Percentiles rank a stretch among this genome's conserved stretches.
Evolutionary conservation across 768 basidiomycete species (phyloP).

Genomic region (Amylocystis lapponica): DNA sequence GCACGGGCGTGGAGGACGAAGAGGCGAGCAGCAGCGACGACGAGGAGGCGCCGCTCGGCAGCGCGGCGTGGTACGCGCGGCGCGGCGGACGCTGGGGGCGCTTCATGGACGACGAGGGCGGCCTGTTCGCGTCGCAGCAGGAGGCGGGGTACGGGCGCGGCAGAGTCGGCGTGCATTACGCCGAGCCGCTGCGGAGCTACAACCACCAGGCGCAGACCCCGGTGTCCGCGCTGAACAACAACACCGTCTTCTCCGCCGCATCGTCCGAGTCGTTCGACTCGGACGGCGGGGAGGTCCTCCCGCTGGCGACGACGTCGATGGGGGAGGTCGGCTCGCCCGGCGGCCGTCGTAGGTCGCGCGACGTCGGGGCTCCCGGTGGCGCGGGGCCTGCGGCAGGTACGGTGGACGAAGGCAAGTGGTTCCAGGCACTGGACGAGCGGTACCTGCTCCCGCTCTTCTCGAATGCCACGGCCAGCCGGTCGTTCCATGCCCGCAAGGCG

Average conservation of each 20-base stretch:
- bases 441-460: slow-evolving; percentile 92
- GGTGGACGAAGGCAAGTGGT: slow-evolving; percentile 87
- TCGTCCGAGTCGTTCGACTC: slow-evolving; percentile 79
- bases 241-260: slow-evolving; percentile 55
- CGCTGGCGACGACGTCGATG: slow-evolving; percentile 53
- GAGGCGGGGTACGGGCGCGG: slow-evolving; percentile 24
- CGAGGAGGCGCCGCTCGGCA: slow-evolving; percentile 38
- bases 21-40: slow-evolving; percentile 50
- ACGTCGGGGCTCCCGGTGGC: slow-evolving; percentile 2
- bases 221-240: slow-evolving; percentile 14
- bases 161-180: slow-evolving; percentile 56
- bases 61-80: slow-evolving; percentile 29
- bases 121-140: slow-evolving; percentile 16
- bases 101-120: slow-evolving; percentile 25
- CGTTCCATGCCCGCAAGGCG: slow-evolving; percentile 75
- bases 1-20: slow-evolving; percentile 93
- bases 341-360: slow-evolving; percentile 9
- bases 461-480: slow-evolving; percentile 83
- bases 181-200: slow-evolving; percentile 35
- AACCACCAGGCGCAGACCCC: slow-evolving; percentile 49
- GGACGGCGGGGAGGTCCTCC: slow-evolving; percentile 69
- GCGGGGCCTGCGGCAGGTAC: slow-evolving; percentile 10
- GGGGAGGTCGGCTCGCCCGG: slow-evolving; percentile 2
- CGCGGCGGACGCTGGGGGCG: slow-evolving; percentile 34
- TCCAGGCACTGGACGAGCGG: slow-evolving; percentile 91